Evolutionary conservation across 2,329 filamentous ascomycete genomes (phyloP).

Genomic region (Sporothrix brunneoviolacea): DNA sequence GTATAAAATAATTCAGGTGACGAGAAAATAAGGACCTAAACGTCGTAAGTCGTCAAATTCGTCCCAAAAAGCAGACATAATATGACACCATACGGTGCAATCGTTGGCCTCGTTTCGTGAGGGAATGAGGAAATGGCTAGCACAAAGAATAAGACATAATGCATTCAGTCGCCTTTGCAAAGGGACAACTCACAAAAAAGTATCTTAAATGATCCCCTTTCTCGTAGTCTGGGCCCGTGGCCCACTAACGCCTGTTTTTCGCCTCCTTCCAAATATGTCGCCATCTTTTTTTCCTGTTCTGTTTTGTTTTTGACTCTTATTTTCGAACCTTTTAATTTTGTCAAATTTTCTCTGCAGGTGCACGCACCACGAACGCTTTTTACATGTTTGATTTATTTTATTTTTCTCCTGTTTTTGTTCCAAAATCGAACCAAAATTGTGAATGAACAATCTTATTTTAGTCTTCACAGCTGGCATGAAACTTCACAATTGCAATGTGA

Average conservation of each 20-base stretch:
- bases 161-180: too few relatives aligned
- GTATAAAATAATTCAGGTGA: too few relatives aligned
- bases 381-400: not conserved
- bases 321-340: not conserved
- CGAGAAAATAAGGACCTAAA: not conserved
- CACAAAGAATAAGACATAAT: not conserved
- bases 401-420: not conserved
- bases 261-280: not conserved
- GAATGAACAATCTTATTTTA: too few relatives aligned
- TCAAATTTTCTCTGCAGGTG: not conserved
- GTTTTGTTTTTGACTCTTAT: not conserved
- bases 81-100: not conserved
- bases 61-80: conserved; percentile 1
- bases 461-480: too few relatives aligned
- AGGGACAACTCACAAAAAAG: not conserved
- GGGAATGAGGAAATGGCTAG: not conserved
- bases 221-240: not conserved
- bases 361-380: not conserved
- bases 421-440: not conserved
- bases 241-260: not conserved
- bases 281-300: not conserved
- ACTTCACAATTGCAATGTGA: too few relatives aligned
- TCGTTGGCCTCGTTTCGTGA: not conserved
- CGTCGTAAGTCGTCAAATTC: not conserved
- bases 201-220: too few relatives aligned